A percentile compares a stretch with the other conserved stretches of the same genome.
phyloP scores from a whole-genome alignment of 164 flowering plant species.

The Kalanchoe fedtschenkoi region DNA sequence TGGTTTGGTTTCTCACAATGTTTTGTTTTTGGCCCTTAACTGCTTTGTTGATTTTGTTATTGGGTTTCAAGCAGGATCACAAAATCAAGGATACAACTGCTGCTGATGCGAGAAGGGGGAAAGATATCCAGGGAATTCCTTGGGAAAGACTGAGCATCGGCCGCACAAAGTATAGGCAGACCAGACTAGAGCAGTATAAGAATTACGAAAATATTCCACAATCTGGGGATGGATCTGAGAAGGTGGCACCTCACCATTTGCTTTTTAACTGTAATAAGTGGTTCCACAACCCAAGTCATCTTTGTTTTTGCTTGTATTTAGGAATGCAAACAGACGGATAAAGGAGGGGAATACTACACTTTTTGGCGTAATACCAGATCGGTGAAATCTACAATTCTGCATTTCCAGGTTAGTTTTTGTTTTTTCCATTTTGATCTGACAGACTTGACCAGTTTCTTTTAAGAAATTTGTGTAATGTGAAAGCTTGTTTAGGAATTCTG shows the following conservation, averaged over 20 bases:
- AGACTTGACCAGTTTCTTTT: too few species aligned
- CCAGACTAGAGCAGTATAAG: background rate
- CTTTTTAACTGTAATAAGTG: too few species aligned
- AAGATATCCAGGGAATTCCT: background rate
- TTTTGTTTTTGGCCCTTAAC: background rate
- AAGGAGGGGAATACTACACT: constrained; percentile 35
- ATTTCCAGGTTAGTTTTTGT: constrained; percentile 38
- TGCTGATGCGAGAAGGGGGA: background rate
- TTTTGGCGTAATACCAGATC: constrained; percentile 45
- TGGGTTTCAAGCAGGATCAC: background rate
- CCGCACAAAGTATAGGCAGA: background rate
- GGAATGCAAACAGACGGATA: constrained; percentile 48
- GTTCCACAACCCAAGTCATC: background rate
- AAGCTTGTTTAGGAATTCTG: too few species aligned
- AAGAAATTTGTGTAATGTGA: too few species aligned
- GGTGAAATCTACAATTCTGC: constrained; percentile 54
- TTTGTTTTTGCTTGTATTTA: constrained; percentile 5
- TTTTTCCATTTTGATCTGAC: too few species aligned
- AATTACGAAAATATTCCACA: background rate
- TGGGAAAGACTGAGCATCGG: constrained; percentile 2
- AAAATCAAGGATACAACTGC: background rate
- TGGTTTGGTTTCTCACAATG: background rate
- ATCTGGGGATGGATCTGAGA: background rate
- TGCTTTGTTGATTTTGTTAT: background rate
- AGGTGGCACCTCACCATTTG: background rate